A percentile compares a stretch with the other conserved stretches of the same genome.
Conservation (phyloP, 768 basidiomycete genomes). For the Tricholoma sp. region DNA sequence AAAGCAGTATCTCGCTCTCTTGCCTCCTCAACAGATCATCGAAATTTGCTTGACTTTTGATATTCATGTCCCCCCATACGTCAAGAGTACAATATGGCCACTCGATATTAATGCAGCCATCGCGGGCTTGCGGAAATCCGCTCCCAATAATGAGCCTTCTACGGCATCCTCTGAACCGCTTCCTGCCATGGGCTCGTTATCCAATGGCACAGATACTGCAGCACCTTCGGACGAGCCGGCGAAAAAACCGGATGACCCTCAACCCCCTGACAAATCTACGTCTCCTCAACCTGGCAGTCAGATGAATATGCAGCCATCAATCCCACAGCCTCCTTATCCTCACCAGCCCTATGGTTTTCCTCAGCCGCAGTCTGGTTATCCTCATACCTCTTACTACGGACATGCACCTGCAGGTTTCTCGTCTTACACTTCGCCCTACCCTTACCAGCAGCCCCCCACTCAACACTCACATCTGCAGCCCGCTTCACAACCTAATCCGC, state of each 20-base stretch:
- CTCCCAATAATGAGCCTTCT: constrained; percentile 14
- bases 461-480: constrained; percentile 40
- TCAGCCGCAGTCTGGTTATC: constrained; percentile 48
- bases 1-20: constrained; percentile 62
- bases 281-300: constrained; percentile 14
- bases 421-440: constrained; percentile 23
- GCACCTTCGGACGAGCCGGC: constrained; percentile 11
- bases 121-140: constrained; percentile 39
- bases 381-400: constrained; percentile 64
- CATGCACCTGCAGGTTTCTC: constrained; percentile 42
- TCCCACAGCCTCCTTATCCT: constrained; percentile 31
- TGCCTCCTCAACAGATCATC: constrained; percentile 68
- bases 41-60: constrained; percentile 76
- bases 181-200: constrained; percentile 16
- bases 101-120: constrained; percentile 63
- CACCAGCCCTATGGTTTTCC: constrained; percentile 54
- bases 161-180: constrained; percentile 4
- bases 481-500: constrained; percentile 33
- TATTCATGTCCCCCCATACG: constrained; percentile 57
- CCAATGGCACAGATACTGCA: constrained; percentile 12
- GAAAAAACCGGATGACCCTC: constrained; percentile 16
- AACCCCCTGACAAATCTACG: constrained; percentile 21
- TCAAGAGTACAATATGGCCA: constrained; percentile 71
- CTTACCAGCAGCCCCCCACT: constrained; percentile 15
- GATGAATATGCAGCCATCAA: constrained; percentile 11